phyloP scores from a whole-genome alignment of 306 rosid genomes.

The Alnus rubra region DNA sequence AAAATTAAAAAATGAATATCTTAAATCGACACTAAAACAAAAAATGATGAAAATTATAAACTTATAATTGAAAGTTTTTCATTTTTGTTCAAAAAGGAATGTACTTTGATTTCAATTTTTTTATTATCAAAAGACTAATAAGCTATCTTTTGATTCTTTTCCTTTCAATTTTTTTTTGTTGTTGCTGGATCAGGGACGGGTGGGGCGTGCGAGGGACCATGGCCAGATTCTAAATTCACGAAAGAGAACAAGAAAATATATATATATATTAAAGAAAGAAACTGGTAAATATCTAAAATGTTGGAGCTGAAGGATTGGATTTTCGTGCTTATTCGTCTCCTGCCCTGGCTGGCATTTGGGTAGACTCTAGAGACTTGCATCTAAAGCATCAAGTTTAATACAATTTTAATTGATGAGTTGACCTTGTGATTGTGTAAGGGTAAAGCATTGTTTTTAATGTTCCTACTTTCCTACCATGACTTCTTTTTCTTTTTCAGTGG shows the following conservation, averaged over 20 bases:
- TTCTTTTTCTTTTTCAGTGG: no score
- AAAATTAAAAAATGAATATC: no score
- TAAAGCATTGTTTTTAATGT: no score
- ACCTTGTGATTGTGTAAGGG: no score
- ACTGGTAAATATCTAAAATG: neutral
- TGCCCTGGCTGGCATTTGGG: neutral
- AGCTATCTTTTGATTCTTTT: conserved; percentile 19
- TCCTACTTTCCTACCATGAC: no score
- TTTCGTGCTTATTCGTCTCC: neutral
- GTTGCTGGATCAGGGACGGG: conserved; percentile 4
- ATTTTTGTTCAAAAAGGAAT: conserved; percentile 24
- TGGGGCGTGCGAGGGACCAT: neutral
- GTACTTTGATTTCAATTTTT: conserved; percentile 32
- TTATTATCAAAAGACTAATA: conserved; percentile 19
- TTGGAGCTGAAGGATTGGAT: conserved; percentile 5
- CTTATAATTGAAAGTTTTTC: neutral
- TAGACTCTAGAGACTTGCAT: neutral
- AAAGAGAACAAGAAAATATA: neutral
- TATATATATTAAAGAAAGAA: neutral
- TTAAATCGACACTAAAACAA: no score
- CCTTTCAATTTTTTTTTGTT: conserved; percentile 2
- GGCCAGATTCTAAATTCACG: neutral
- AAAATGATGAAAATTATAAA: no score
- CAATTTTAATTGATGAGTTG: no score
- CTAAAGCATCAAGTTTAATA: neutral